These are phyloP conservation scores for Paulownia fortunei DNA, from an alignment of 257 asterid genomes.

Conservation along the genomic window DNA sequence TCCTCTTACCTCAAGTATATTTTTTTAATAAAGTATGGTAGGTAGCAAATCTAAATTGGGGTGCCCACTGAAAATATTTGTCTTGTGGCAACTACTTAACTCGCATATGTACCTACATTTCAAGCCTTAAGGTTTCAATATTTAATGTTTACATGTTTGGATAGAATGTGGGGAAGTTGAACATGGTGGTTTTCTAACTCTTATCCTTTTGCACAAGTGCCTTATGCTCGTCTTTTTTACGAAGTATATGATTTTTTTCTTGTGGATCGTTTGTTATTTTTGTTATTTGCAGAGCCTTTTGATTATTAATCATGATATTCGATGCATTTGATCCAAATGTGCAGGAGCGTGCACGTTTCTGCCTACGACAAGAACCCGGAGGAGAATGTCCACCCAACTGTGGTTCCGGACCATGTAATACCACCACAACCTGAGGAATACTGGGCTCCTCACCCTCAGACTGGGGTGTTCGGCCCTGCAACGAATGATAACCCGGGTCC, in stretches of 20 bases:
- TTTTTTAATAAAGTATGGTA: neutral
- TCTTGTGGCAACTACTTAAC: neutral
- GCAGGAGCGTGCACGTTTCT: constrained; percentile 76
- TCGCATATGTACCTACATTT: neutral
- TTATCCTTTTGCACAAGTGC: neutral
- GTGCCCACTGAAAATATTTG: neutral
- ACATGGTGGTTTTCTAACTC: neutral
- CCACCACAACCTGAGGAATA: constrained; percentile 50
- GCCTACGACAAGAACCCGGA: constrained; percentile 86
- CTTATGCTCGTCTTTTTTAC: neutral
- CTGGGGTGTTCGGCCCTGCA: constrained; percentile 87
- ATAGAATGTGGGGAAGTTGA: no score
- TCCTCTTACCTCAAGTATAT: neutral
- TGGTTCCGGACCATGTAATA: constrained; percentile 73
- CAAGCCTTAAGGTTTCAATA: neutral
- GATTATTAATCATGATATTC: neutral
- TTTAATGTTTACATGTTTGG: no score
- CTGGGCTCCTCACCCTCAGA: constrained; percentile 87
- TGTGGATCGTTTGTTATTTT: neutral
- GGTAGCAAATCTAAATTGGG: constrained; percentile 2
- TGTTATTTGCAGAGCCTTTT: neutral
- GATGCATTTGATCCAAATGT: neutral
- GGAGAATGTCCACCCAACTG: constrained; percentile 48
- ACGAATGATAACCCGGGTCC: constrained; percentile 38
- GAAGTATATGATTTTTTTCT: neutral